Evolutionary conservation across 331 rosid genomes (phyloP), one percentile per base, ranked within the genome.

Genomic region (Quercus phellos): DNA sequence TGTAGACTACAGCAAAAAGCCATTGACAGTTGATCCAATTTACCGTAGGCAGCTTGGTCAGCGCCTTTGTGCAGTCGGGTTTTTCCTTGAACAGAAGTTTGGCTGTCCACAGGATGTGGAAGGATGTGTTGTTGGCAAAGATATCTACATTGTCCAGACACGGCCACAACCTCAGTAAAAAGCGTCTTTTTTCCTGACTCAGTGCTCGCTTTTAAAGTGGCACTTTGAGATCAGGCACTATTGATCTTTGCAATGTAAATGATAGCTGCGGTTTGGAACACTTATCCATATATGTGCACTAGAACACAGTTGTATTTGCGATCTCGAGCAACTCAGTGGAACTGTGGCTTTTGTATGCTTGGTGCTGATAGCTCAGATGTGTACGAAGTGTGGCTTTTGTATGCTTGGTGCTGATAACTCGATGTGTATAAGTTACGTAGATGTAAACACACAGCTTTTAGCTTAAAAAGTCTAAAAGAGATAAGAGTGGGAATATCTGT

Each of bases 1-100:
- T 2, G 94, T 93, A 75, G 98, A 95, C 85, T 95, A 90, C 87
- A 91, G 98, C 88, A 90, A 93, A 87, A 93, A 95, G 77, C 88
- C 90, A 18, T 77, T 93, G 46, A 88, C 96, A 8, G 78, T 86
- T 74, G 97, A 95, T 66, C 88, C 98, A 21, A 80, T 74, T 51
- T 93, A 86, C 85, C 94, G 97, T 9, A 80, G 77, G 51, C 93
- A 93, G 74, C 86, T 95, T 11, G 98, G 98, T 79, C 98, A 90
- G 79, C 96, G 93, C 35, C 93, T 93, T 18, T 87, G 93, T 69
- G 89, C 96, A 0, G 94, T 95, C 38, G 99, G 99, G 46, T 85
- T 85, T 81, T 93, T 95, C 82, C 92, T 95, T 2, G 97, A 91
- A 79, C 84, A 85, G 81, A 95, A 91, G 81, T 95, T 95, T 63